Conservation (phyloP, 352 stramenopile genomes). For the Phytopythium montanum region DNA sequence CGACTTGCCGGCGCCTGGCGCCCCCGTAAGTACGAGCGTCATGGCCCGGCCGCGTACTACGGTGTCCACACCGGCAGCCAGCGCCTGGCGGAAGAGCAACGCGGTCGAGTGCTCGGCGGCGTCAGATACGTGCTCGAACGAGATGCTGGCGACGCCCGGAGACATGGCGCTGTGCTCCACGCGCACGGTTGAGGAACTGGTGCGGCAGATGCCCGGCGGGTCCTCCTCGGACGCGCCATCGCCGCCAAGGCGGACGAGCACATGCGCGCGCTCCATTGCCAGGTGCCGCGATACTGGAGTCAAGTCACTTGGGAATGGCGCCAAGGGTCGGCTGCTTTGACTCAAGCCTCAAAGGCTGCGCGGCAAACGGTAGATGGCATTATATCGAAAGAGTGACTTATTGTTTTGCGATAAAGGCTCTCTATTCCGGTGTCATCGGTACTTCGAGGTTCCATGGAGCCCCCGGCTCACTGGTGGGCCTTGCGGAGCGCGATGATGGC, state of each 20-base stretch:
- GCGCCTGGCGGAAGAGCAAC: slow-evolving; percentile 41
- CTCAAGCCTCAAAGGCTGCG: too few species aligned
- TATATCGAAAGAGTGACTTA: not conserved
- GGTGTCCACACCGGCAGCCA: slow-evolving; percentile 21
- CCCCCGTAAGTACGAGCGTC: slow-evolving; percentile 49
- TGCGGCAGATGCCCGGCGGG: slow-evolving; percentile 40
- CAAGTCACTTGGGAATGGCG: not conserved
- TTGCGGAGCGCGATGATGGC: slow-evolving; percentile 55
- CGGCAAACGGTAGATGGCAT: not conserved
- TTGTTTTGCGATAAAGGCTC: not conserved
- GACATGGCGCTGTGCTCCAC: slow-evolving; percentile 79
- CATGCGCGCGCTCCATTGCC: slow-evolving; percentile 46
- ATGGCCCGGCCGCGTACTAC: slow-evolving; percentile 25
- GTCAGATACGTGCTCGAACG: slow-evolving; percentile 73
- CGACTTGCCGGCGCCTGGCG: slow-evolving; percentile 47
- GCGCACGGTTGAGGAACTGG: slow-evolving; percentile 54
- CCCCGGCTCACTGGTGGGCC: slow-evolving; percentile 1
- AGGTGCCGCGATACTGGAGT: too few species aligned
- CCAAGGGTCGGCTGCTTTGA: not conserved
- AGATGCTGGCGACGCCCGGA: slow-evolving; percentile 68
- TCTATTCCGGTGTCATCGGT: not conserved
- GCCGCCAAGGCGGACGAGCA: slow-evolving; percentile 45
- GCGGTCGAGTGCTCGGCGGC: slow-evolving; percentile 22
- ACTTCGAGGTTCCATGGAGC: not conserved
- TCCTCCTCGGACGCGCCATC: not conserved